phyloP scores from a whole-genome alignment of 352 stramenopile genomes.

The Phytophthora ohioensis region DNA sequence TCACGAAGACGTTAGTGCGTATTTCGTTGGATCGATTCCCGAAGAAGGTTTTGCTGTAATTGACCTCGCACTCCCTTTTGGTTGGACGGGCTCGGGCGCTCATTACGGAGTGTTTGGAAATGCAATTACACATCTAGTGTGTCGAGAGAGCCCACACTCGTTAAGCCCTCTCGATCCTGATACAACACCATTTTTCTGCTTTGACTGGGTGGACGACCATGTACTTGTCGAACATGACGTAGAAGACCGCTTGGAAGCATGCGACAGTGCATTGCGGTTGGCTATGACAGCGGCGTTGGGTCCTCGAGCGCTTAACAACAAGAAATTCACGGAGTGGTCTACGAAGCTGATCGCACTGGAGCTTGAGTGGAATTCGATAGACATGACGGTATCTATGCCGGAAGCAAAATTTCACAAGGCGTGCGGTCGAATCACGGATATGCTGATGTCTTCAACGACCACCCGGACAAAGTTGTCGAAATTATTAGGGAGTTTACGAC shows the following conservation, averaged over 20 bases:
- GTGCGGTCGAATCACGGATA: neutral
- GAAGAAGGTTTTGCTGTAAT: neutral
- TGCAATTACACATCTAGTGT: constrained; percentile 3
- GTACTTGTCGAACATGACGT: constrained; percentile 4
- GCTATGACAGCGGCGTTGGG: neutral
- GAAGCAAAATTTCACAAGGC: constrained; percentile 25
- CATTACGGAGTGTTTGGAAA: constrained; percentile 7
- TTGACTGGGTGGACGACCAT: constrained; percentile 14
- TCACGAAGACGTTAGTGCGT: neutral
- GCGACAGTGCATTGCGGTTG: constrained; percentile 1
- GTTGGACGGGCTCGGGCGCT: constrained; percentile 4
- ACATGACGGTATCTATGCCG: constrained; percentile 17
- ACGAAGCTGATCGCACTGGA: neutral
- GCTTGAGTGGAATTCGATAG: constrained; percentile 5
- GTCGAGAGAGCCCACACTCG: constrained; percentile 1
- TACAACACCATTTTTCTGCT: constrained; percentile 3
- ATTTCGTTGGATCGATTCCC: neutral
- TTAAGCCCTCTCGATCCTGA: neutral
- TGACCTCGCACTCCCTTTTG: constrained; percentile 14
- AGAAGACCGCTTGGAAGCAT: neutral
- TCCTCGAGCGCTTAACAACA: constrained; percentile 13
- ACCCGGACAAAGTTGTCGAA: neutral
- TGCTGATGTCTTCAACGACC: neutral
- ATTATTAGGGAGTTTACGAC: neutral
- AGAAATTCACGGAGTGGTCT: constrained; percentile 14